Base-by-base conservation (phyloP, 1,284 basidiomycete genomes). In the Rhizoctonia solani region DNA sequence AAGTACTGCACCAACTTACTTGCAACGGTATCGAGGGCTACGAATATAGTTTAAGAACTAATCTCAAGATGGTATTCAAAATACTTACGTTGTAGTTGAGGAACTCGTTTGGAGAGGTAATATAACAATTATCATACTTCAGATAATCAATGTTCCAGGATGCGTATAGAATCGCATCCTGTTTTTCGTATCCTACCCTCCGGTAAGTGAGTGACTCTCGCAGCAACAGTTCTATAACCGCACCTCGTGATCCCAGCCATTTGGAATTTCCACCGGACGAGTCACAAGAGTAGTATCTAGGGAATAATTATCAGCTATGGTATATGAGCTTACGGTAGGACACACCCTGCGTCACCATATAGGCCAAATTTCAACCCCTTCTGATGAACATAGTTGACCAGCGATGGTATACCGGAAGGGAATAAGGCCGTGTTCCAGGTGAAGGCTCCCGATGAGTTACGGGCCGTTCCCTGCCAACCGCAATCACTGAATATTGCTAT, bases 121-220 rank as follows among this genome's bases (percentile, higher is more conserved):
- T 76, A 72, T 79, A 82, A 68, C 81, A 82, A 66, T 82, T 82
- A 68, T 82, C 81, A 61, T 81, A 81, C 73, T 83, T 82, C 56
- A 82, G 74, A 73, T 81, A 82, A 71, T 82, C 82, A 25, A 79
- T 80, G 46, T 81, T 81, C 81, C 81, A 82, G 8, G 74, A 75
- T 4, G 80, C 79, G 68, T 80, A 83, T 5, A 75, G 76, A 27
- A 72, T 74, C 19, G 81, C 81, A 70, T 83, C 81, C 37, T 75
- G 74, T 8, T 73, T 73, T 73, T 82, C 81, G 68, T 78, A 73
- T n/a, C 78, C 78, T 16, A 81, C 73, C 47, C 78, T 80, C 44
- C 6, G 19, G 21, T 61, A 4, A 29, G 23, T 23, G 16, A 30
- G 32, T 6, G 4, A 13, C 13, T 21, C n/a, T 34, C 19, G 19